Evolutionary conservation across 2,329 filamentous ascomycete genomes (phyloP).

Genomic region (Aspergillus proliferans): DNA sequence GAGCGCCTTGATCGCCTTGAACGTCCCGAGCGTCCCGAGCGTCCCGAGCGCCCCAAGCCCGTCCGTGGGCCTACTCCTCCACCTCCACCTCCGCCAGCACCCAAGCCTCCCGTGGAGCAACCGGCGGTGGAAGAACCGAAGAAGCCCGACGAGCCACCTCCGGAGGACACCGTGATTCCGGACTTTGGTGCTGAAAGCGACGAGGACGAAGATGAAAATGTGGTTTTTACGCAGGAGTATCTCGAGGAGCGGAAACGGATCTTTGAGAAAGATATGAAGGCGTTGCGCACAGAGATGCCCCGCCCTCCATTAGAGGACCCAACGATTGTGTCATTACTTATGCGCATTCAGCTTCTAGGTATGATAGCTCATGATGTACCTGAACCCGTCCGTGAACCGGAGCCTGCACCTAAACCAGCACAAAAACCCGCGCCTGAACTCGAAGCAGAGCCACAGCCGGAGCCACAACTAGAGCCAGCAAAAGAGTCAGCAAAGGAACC

Average conservation of each 20-base stretch:
- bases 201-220: constrained; percentile 42
- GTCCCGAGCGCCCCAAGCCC: background rate
- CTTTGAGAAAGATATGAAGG: constrained; percentile 41
- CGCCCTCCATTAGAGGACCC: constrained; percentile 38
- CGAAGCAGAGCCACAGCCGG: constrained; percentile 2
- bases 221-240: constrained; percentile 43
- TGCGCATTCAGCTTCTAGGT: constrained; percentile 41
- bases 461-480: background rate
- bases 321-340: constrained; percentile 33
- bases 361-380: constrained; percentile 33
- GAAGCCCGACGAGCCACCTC: constrained; percentile 2
- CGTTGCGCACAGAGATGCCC: constrained; percentile 38
- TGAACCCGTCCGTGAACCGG: constrained; percentile 11
- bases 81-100: background rate
- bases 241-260: constrained; percentile 39
- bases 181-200: constrained; percentile 32
- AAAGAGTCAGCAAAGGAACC: background rate
- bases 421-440: constrained; percentile 4
- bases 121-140: background rate
- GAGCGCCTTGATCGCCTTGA: background rate
- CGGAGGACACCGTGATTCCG: constrained; percentile 20
- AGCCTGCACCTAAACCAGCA: constrained; percentile 1
- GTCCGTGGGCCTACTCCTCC: constrained; percentile 1
- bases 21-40: too few species aligned
- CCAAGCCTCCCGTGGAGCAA: constrained; percentile 4